These are phyloP conservation scores for Neofusicoccum laricinum DNA, from an alignment of 2,329 filamentous ascomycete genomes.

Conservation along the genomic window DNA sequence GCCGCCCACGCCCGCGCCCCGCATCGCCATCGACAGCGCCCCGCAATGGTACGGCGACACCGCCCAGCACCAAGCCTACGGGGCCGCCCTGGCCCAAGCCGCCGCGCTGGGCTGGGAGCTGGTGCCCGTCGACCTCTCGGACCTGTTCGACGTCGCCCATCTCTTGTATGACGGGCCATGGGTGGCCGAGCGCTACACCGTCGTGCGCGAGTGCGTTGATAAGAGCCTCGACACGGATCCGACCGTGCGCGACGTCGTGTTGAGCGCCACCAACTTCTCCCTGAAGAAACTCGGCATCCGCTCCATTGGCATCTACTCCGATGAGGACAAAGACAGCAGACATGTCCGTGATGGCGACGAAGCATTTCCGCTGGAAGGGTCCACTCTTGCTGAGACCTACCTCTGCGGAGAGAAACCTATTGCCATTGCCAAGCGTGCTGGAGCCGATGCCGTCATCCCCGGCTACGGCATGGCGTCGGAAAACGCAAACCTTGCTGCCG, in stretches of 20 bases:
- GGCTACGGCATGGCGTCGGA: conserved; percentile 38
- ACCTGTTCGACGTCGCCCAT: not conserved
- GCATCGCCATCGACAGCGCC: not conserved
- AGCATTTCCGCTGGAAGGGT: conserved; percentile 29
- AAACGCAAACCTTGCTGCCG: conserved; percentile 31
- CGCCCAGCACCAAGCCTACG: not conserved
- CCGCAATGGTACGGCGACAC: not conserved
- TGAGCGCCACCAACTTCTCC: not conserved
- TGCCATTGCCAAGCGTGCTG: conserved; percentile 19
- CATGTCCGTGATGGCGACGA: conserved; percentile 34
- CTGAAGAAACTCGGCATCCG: conserved; percentile 46
- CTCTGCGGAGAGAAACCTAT: not conserved
- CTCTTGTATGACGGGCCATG: not conserved
- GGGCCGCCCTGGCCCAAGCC: not conserved
- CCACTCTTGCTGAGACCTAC: conserved; percentile 25
- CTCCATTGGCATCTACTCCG: conserved; percentile 57
- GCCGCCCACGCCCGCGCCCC: not conserved
- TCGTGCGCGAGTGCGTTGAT: not conserved
- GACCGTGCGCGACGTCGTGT: not conserved
- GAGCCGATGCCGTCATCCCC: conserved; percentile 31
- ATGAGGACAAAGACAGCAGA: conserved; percentile 31
- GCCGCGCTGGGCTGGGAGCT: not conserved
- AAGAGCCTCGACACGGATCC: not conserved
- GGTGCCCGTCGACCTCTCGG: not conserved
- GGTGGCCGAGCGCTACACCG: not conserved